phyloP scores from a whole-genome alignment of 177 flowering plant species.

The Vitis hybrid region DNA sequence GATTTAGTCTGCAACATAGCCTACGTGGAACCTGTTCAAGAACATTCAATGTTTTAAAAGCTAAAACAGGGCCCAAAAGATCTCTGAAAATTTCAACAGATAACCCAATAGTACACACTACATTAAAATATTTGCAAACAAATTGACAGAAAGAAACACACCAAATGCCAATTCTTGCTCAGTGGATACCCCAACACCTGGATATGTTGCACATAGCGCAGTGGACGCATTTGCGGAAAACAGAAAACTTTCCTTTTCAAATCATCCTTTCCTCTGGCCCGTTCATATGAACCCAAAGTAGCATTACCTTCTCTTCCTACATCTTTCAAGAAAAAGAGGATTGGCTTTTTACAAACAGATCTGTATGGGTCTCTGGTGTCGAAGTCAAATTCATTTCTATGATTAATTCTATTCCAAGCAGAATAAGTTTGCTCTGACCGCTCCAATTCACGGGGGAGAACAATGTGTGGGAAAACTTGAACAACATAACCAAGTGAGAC shows the following conservation, averaged over 20 bases:
- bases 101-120: not conserved
- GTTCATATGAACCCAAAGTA: slow-evolving; percentile 43
- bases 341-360: slow-evolving; percentile 57
- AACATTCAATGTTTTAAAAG: slow-evolving; percentile 2
- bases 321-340: slow-evolving; percentile 56
- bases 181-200: slow-evolving; percentile 47
- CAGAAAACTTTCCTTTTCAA: slow-evolving; percentile 55
- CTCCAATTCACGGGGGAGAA: slow-evolving; percentile 55
- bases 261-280: slow-evolving; percentile 38
- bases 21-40: slow-evolving; percentile 47
- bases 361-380: slow-evolving; percentile 41
- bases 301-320: slow-evolving; percentile 34
- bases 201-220: slow-evolving; percentile 39
- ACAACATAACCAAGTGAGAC: slow-evolving; percentile 64
- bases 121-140: not conserved
- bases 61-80: not conserved
- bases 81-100: not conserved
- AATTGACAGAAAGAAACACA: slow-evolving; percentile 18
- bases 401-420: slow-evolving; percentile 53
- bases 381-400: slow-evolving; percentile 54
- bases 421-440: slow-evolving; percentile 55
- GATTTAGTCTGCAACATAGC: slow-evolving; percentile 48
- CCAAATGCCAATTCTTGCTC: slow-evolving; percentile 58
- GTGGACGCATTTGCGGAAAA: slow-evolving; percentile 45
- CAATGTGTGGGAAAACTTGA: slow-evolving; percentile 59